Percentiles rank a stretch among this genome's conserved stretches.
Conservation (phyloP, 495 filamentous ascomycete species). For the Lichenothelia convexa region DNA sequence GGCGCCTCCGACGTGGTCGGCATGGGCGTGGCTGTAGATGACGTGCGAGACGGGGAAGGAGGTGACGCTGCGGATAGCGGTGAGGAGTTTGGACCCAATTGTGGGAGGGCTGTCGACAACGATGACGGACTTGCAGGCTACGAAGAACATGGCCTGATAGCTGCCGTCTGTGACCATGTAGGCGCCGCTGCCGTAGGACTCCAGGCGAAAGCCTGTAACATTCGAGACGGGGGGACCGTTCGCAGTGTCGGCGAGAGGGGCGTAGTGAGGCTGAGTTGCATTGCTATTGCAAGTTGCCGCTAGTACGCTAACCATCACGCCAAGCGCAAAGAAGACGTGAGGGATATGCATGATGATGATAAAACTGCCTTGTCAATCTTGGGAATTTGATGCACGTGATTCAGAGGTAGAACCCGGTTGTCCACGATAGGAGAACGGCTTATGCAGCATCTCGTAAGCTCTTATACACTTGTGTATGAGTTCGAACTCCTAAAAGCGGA, state of each 20-base stretch:
- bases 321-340: no score
- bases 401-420: no score
- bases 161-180: slow-evolving; percentile 23
- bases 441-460: no score
- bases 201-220: slow-evolving; percentile 16
- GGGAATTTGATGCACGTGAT: no score
- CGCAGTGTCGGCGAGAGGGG: slow-evolving; percentile 10
- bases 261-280: slow-evolving; percentile 5
- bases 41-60: slow-evolving; percentile 18
- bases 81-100: slow-evolving; percentile 19
- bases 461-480: no score
- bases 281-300: no score
- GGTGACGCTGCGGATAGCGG: slow-evolving; percentile 22
- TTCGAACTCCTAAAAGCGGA: no score
- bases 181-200: slow-evolving; percentile 20
- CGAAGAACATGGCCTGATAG: slow-evolving; percentile 22
- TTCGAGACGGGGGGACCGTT: slow-evolving; percentile 3
- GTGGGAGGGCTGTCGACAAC: slow-evolving; percentile 26
- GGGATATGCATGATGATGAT: no score
- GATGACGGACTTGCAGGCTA: slow-evolving; percentile 21
- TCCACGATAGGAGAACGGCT: no score
- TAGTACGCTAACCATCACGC: no score
- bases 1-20: slow-evolving; percentile 23
- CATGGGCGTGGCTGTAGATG: slow-evolving; percentile 25
- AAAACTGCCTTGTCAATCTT: no score